A percentile compares a stretch with the other conserved stretches of the same genome.
These are phyloP conservation scores for Sideroxylon spinosum DNA, from an alignment of 179 eudicot genomes.

Conservation along the genomic window DNA sequence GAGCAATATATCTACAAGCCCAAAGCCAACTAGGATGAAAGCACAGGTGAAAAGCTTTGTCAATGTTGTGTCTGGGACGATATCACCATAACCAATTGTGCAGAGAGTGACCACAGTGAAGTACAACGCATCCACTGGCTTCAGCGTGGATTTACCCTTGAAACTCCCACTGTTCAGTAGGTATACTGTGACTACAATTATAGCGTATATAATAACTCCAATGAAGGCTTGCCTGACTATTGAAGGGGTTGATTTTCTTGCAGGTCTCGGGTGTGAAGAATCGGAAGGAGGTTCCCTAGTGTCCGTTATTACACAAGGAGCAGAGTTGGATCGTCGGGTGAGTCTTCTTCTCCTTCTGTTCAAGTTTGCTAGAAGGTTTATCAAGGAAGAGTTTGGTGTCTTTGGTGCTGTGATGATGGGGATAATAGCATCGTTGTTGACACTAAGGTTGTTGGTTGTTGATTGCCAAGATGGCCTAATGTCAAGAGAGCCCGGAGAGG, in stretches of 20 bases:
- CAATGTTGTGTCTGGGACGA: slow-evolving; percentile 48
- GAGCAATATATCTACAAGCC: slow-evolving; percentile 49
- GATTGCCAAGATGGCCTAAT: slow-evolving; percentile 6
- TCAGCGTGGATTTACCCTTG: slow-evolving; percentile 33
- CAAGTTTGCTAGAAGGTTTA: slow-evolving; percentile 22
- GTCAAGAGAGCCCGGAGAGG: slow-evolving; percentile 8
- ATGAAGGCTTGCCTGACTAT: slow-evolving; percentile 39
- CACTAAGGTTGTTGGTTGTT: slow-evolving; percentile 8
- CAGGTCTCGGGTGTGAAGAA: slow-evolving; percentile 19
- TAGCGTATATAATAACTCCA: slow-evolving; percentile 37
- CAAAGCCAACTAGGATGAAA: slow-evolving; percentile 61
- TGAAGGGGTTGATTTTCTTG: slow-evolving; percentile 26
- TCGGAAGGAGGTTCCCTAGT: slow-evolving; percentile 21
- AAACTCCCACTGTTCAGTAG: slow-evolving; percentile 28
- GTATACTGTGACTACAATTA: slow-evolving; percentile 31
- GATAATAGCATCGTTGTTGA: slow-evolving; percentile 8
- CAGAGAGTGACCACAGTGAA: slow-evolving; percentile 57
- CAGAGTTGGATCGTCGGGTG: slow-evolving; percentile 40
- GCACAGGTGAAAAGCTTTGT: slow-evolving; percentile 55
- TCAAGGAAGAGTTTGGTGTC: slow-evolving; percentile 16
- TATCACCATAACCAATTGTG: slow-evolving; percentile 68
- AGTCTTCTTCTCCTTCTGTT: slow-evolving; percentile 22
- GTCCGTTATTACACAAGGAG: slow-evolving; percentile 45
- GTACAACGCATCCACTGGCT: slow-evolving; percentile 50
- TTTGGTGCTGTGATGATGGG: slow-evolving; percentile 20